Evolutionary conservation across 768 basidiomycete species (phyloP), one percentile per base, ranked within the genome.

Genomic region (Arthromyces matolae): DNA sequence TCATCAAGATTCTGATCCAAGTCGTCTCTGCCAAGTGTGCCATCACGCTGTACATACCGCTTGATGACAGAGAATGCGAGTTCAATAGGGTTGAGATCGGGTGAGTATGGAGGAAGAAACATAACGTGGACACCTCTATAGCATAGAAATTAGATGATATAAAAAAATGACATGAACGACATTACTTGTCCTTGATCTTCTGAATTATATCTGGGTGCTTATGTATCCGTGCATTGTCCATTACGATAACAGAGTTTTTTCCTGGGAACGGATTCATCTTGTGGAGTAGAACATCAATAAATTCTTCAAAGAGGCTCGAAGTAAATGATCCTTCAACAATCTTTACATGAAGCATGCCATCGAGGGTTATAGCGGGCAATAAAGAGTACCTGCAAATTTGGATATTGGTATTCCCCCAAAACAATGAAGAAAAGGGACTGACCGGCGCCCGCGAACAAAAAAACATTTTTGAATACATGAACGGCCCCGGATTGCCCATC

Each of bases 41-140:
- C 51, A 56, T 46, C 19, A 7, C 45, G 38, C 1, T 56, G 47
- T 2, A 64, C 47, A 40, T 54, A 51, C 5, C 58, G 45, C 29
- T 66, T 64, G 48, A 66, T 63, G 2, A 52, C 40, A 0, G 58
- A 66, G 34, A 65, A 64, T 1, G 56, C 59, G 8, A 58, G 55
- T 22, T 71, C 67, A 36, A 71, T 71, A 0, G 69, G 70, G 47
- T 71, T 71, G 40, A 59, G 64, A 47, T 71, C 66, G 0, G 67
- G 70, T 1, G 64, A 72, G 39, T 72, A 71, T 8, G 68, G 64
- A 12, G 67, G 68, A 0, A 71, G 56, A 44, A 59, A 72, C 14
- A 56, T 25, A 10, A 55, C 41, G 3, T 32, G 32, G 58, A 64
- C 62, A 3, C 60, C 60, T 22, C 60, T 60, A 33, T 10, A 46